Evolutionary conservation across 1,284 basidiomycete species (phyloP).

Genomic region (Puccinia novopanici): DNA sequence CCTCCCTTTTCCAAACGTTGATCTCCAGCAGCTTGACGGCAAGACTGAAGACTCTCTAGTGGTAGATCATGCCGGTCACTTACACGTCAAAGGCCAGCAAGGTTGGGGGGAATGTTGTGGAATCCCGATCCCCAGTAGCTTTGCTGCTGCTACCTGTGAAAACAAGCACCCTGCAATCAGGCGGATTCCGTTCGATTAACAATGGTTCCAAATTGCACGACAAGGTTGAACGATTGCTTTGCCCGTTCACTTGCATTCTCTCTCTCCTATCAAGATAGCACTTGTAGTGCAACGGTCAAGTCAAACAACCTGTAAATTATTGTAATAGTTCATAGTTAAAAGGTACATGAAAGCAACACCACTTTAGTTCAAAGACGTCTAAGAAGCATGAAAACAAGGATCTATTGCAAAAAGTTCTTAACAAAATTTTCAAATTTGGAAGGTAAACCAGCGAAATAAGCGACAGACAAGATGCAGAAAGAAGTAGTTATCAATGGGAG

Average conservation of each 20-base stretch:
- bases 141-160: constrained; percentile 60
- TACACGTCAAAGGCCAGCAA: constrained; percentile 66
- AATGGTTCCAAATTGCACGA: neutral
- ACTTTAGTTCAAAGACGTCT: neutral
- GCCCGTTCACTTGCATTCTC: neutral
- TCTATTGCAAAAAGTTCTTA: neutral
- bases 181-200: constrained; percentile 46
- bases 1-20: constrained; percentile 67
- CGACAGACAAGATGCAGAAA: neutral
- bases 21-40: constrained; percentile 62
- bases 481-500: neutral
- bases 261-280: neutral
- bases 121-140: constrained; percentile 61
- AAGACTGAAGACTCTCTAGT: constrained; percentile 60
- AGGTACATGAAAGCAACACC: neutral
- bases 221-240: neutral
- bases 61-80: constrained; percentile 67
- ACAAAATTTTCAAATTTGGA: constrained; percentile 5
- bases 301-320: neutral
- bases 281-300: neutral
- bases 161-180: constrained; percentile 33
- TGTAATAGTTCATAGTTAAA: neutral
- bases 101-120: constrained; percentile 79
- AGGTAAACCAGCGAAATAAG: constrained; percentile 5
- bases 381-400: neutral